Evolutionary conservation across 2,329 filamentous ascomycete species (phyloP).

Genomic region (Niveomyces coronatus): DNA sequence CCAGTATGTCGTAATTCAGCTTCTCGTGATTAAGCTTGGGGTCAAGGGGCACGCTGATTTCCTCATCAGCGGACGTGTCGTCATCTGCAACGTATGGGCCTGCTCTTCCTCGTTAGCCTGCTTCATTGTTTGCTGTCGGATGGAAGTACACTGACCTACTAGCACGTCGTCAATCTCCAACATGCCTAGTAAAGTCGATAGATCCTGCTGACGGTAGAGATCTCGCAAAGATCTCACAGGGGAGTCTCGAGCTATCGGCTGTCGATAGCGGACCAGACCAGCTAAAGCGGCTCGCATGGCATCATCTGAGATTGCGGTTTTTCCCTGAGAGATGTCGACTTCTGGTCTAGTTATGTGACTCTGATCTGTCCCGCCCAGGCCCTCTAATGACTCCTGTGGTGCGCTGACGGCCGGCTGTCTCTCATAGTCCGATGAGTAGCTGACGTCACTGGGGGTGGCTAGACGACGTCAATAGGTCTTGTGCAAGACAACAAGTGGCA

Average conservation of each 20-base stretch:
- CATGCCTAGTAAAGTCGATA: constrained; percentile 1
- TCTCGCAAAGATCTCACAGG: background rate
- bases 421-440: constrained; percentile 1
- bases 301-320: too few relatives aligned
- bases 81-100: background rate
- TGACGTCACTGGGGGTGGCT: constrained; percentile 2
- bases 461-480: background rate
- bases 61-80: too few relatives aligned
- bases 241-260: background rate
- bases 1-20: too few relatives aligned
- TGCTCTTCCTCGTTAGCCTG: background rate
- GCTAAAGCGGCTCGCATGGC: background rate
- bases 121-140: background rate
- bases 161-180: constrained; percentile 4
- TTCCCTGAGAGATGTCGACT: too few relatives aligned
- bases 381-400: background rate
- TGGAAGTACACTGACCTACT: background rate
- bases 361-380: too few relatives aligned
- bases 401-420: too few relatives aligned
- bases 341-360: too few relatives aligned
- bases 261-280: constrained; percentile 1
- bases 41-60: too few relatives aligned
- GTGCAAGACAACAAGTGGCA: too few relatives aligned
- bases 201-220: constrained; percentile 2
- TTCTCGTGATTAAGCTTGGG: too few relatives aligned